Evolutionary conservation across 2,329 filamentous ascomycete genomes (phyloP).

Genomic region (Lasiodiplodia sp.): DNA sequence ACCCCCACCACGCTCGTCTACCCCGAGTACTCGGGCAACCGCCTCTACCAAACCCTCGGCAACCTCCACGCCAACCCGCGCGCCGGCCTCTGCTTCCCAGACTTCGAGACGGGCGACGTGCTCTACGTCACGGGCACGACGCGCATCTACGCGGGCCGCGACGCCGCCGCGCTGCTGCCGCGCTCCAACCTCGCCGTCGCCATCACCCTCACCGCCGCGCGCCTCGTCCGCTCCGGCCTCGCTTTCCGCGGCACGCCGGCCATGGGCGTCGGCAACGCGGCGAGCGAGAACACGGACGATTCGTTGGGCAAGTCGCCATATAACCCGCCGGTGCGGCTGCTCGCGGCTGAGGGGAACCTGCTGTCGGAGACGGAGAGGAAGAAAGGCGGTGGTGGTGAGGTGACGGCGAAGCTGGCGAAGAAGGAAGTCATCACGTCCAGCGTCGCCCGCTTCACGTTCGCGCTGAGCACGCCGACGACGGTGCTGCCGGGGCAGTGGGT

Average conservation of each 20-base stretch:
- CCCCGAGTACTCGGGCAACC: slow-evolving; percentile 86
- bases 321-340: slow-evolving; percentile 74
- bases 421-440: slow-evolving; percentile 70
- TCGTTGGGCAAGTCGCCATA: slow-evolving; percentile 69
- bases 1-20: slow-evolving; percentile 65
- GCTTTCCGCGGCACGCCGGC: slow-evolving; percentile 68
- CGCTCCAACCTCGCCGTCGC: slow-evolving; percentile 76
- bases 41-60: slow-evolving; percentile 82
- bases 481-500: slow-evolving; percentile 80
- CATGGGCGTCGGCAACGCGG: slow-evolving; percentile 50
- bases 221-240: slow-evolving; percentile 70
- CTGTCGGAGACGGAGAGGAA: not conserved
- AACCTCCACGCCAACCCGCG: slow-evolving; percentile 73
- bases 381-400: slow-evolving; percentile 19
- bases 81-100: slow-evolving; percentile 75
- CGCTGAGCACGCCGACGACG: slow-evolving; percentile 48
- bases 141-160: slow-evolving; percentile 69
- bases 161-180: slow-evolving; percentile 69
- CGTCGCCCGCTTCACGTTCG: slow-evolving; percentile 70
- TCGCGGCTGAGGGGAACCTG: slow-evolving; percentile 64
- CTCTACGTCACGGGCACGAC: slow-evolving; percentile 77
- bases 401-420: slow-evolving; percentile 63
- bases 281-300: not conserved
- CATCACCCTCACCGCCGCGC: slow-evolving; percentile 67
- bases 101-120: slow-evolving; percentile 75